Percentiles rank a stretch among this genome's conserved stretches.
Conservation (phyloP, 768 basidiomycete species). For the Rhizopogon sp. region DNA sequence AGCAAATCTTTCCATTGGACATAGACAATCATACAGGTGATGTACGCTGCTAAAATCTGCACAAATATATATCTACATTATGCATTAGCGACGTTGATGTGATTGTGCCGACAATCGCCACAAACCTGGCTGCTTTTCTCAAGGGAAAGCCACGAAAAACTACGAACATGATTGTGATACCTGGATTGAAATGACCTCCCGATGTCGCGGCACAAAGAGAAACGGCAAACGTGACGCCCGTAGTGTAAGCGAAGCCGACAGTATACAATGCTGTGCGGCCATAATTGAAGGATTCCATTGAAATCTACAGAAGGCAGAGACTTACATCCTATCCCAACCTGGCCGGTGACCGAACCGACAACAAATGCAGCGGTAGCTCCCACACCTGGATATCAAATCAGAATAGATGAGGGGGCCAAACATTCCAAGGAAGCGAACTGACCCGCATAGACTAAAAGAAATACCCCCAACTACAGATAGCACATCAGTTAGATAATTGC, state of each 20-base stretch:
- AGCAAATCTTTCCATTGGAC: too few relatives aligned
- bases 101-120: conserved; percentile 7
- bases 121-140: conserved; percentile 46
- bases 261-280: conserved; percentile 43
- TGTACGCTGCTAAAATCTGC: conserved; percentile 61
- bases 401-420: neutral
- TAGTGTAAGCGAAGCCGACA: conserved; percentile 52
- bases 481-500: conserved; percentile 3
- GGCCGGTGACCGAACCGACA: conserved; percentile 39
- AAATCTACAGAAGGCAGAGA: conserved; percentile 4
- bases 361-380: conserved; percentile 50
- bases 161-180: conserved; percentile 48
- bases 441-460: conserved; percentile 57
- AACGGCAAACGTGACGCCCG: conserved; percentile 58
- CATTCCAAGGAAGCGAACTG: conserved; percentile 4
- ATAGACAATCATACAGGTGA: conserved; percentile 58
- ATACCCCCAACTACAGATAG: conserved; percentile 46
- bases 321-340: conserved; percentile 47
- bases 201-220: conserved; percentile 47
- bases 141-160: conserved; percentile 53
- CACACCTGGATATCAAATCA: conserved; percentile 32
- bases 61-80: conserved; percentile 55
- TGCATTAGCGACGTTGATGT: conserved; percentile 5
- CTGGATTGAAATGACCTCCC: conserved; percentile 64
- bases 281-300: neutral